Evolutionary conservation across 2,329 filamentous ascomycete species (phyloP), one percentile per base, ranked within the genome.

Genomic region (Alternaria brassicae): DNA sequence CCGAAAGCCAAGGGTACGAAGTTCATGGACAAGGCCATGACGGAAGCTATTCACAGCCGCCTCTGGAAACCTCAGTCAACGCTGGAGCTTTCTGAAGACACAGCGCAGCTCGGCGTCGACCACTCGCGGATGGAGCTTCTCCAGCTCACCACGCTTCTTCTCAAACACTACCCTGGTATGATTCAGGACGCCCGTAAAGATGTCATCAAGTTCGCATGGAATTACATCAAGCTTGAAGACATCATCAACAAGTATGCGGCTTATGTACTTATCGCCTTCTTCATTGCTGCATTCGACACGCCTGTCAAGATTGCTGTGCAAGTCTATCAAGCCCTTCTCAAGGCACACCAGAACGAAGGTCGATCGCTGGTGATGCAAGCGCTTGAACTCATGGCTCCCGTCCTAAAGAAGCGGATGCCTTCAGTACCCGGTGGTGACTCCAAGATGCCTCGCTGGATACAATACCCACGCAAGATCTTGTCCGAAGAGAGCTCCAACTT

Each of bases 191-290:
- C 92, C 2, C 89, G 96, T 36, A 99, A 99, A 78, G 95, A 99
- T 65, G 94, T 99, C 62, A 99, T 99, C 73, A 98, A 97, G 79
- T 99, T 98, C 78, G 93, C 93, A 3, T 99, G 95, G 95, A 97
- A 93, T 17, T 98, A 97, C 74, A 99, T 99, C 71, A 73, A 74
- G 63, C 86, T 99, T n/a, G 96, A 99, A 73, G 95, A 99, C 77
- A 91, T 97, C 57, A 97, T 99, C 81, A 99, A 98, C 82, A 99
- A 99, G 78, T 95, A 98, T 76, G 95, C 94, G 0, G 93, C 95
- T 3, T 99, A 99, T 71, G 94, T 97, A 5, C 88, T 99, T 6
- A 96, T 99, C 61, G 93, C 92, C 3, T 99, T 97, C 78, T 99
- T 99, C 81, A 97, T 99, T 70, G 92, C 92, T 0, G 91, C 96